Evolutionary conservation across 139 green algal species (phyloP).

Genomic region (Coccomyxa sp.): DNA sequence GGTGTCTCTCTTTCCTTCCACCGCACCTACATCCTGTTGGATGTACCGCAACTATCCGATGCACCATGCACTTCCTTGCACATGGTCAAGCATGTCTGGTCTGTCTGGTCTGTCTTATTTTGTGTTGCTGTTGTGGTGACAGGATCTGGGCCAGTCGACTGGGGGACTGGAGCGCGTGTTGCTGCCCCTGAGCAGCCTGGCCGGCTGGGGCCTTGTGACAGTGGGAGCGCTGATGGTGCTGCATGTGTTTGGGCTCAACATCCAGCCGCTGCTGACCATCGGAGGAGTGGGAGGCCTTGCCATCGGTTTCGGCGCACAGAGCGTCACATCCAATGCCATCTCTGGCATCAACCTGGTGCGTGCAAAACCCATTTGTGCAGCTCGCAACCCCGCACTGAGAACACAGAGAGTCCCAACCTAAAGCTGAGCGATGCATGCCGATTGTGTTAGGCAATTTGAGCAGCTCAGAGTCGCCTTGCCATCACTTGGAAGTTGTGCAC

Average conservation of each 20-base stretch:
- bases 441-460: no score
- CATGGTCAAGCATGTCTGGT: neutral
- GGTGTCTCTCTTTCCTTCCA: neutral
- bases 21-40: neutral
- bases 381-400: no score
- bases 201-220: constrained; percentile 16
- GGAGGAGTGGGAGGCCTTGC: constrained; percentile 29
- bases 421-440: no score
- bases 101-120: neutral
- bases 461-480: no score
- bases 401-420: no score
- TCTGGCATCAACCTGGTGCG: constrained; percentile 18
- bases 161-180: constrained; percentile 16
- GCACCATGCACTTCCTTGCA: neutral
- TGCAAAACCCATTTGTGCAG: neutral
- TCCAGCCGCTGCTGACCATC: constrained; percentile 29
- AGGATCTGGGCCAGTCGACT: neutral
- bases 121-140: neutral
- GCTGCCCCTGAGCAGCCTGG: constrained; percentile 18
- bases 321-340: constrained; percentile 20
- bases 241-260: constrained; percentile 24
- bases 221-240: constrained; percentile 10
- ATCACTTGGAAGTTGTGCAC: no score
- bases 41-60: neutral
- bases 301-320: constrained; percentile 33